Percentiles rank a stretch among this genome's conserved stretches.
These are phyloP conservation scores for Triticum turgidum DNA, from an alignment of 176 grass and related monocot genomes.

Conservation along the genomic window DNA sequence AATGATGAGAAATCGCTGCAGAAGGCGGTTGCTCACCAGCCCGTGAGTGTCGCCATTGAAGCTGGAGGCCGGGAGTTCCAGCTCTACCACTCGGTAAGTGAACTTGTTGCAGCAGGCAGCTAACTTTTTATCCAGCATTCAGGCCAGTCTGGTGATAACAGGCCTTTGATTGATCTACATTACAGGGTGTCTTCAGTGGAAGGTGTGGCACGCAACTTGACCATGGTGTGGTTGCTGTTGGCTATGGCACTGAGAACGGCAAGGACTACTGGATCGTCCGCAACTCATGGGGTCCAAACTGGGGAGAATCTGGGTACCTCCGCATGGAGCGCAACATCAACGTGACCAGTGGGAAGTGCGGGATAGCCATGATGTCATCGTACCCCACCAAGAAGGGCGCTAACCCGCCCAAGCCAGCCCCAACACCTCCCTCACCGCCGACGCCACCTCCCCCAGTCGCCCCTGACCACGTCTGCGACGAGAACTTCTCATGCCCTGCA, in stretches of 20 bases:
- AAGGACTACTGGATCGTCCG: constrained; percentile 92
- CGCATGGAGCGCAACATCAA: constrained; percentile 78
- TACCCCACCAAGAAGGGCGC: constrained; percentile 75
- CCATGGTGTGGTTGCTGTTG: constrained; percentile 74
- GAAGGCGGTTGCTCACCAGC: constrained; percentile 89
- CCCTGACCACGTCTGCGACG: constrained; percentile 47
- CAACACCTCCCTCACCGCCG: constrained; percentile 49
- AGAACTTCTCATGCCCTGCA: constrained; percentile 41
- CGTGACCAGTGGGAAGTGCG: constrained; percentile 59
- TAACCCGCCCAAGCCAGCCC: constrained; percentile 70
- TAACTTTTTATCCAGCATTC: neutral
- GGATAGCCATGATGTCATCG: constrained; percentile 79
- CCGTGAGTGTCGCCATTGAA: constrained; percentile 87
- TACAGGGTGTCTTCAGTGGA: constrained; percentile 81
- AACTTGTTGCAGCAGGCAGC: neutral
- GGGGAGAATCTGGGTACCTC: constrained; percentile 86
- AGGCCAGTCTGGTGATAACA: neutral
- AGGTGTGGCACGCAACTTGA: constrained; percentile 67
- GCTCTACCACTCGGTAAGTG: constrained; percentile 70
- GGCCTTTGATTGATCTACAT: neutral
- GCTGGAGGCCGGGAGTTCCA: constrained; percentile 76
- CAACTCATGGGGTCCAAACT: constrained; percentile 82
- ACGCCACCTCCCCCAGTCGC: constrained; percentile 47
- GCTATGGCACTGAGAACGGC: constrained; percentile 74
- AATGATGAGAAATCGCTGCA: constrained; percentile 80